Evolutionary conservation across 1,139 yeast species (phyloP), one percentile per base, ranked within the genome.

Genomic region (Yamadazyma dendronema): DNA sequence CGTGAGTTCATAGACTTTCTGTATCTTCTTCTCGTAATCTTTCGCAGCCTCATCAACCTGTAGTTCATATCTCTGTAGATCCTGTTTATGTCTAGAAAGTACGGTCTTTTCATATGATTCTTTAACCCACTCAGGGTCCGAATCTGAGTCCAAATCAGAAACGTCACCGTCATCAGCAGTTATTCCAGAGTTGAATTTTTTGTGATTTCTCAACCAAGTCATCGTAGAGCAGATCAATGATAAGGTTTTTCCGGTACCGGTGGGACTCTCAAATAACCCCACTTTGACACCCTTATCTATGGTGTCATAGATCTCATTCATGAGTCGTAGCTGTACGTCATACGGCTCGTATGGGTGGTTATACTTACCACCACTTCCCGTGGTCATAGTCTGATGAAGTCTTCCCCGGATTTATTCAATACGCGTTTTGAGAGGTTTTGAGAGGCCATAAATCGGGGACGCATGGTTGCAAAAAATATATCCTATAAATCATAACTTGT

Each of bases 201-300:
- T 83, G 47, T 76, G 66, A 28, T 79, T 74, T 35, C 97, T 64
- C 10, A 90, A 65, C 96, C 96, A 90, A 0, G 94, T 78, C 79
- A 90, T 74, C 0, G 94, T 68, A 0, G 95, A 79, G 54, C 97
- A 92, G 2, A 90, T 85, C 31, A 90, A 63, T 1, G 96, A 87
- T 7, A 90, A 64, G 0, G 97, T 89, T 59, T 90, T 90, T 4
- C 97, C 97, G 1, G 94, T 86, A 3, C 97, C 98, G 0, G 98
- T 90, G 0, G 98, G 97, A 45, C 95, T 84, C 57, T 90, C 97
- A 52, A 90, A 84, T 6, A 90, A 67, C 0, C 95, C 96, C 2
- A 90, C 67, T 54, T 84, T 86, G 55, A 72, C 79, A 21, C 69
- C 67, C 12, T 65, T 61, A 9, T 73, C 70, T 11, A 90, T 67